These are phyloP conservation scores for Alternaria burnsii DNA, from an alignment of 2,329 filamentous ascomycete species.

Conservation along the genomic window DNA sequence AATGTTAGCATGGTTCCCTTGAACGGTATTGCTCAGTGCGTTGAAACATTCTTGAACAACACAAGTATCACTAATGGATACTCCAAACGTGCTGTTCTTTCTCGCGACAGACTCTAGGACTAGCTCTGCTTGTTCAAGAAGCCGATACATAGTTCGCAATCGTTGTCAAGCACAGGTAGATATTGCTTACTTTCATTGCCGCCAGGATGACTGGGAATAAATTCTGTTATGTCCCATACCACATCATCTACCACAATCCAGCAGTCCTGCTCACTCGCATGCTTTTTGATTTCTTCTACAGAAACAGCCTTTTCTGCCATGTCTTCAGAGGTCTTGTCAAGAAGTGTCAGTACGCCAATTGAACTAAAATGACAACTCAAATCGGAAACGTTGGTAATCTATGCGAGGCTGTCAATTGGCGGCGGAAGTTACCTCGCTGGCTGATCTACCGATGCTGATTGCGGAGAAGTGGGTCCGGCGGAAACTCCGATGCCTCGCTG, in stretches of 20 bases:
- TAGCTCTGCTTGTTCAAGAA: neutral
- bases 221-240: conserved; percentile 71
- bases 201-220: conserved; percentile 66
- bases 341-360: neutral
- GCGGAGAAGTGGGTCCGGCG: conserved; percentile 17
- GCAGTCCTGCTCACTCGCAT: conserved; percentile 31
- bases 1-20: neutral
- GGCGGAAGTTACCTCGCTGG: conserved; percentile 2
- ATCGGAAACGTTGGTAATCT: neutral
- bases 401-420: conserved; percentile 2
- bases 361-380: neutral
- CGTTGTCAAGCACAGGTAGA: neutral
- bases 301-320: neutral
- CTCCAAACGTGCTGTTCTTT: neutral
- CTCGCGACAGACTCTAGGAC: neutral
- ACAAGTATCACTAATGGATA: neutral
- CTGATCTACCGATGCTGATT: conserved; percentile 8
- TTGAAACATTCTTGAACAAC: neutral
- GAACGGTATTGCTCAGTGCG: no score
- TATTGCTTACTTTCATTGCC: conserved; percentile 50
- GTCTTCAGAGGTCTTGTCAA: neutral
- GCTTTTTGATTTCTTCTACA: neutral
- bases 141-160: neutral
- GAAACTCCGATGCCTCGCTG: conserved; percentile 8
- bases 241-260: conserved; percentile 73